A percentile compares a stretch with the other conserved stretches of the same genome.
These are phyloP conservation scores for Tetradesmus lagerheimii DNA, from an alignment of 139 green algal genomes.

Conservation along the genomic window DNA sequence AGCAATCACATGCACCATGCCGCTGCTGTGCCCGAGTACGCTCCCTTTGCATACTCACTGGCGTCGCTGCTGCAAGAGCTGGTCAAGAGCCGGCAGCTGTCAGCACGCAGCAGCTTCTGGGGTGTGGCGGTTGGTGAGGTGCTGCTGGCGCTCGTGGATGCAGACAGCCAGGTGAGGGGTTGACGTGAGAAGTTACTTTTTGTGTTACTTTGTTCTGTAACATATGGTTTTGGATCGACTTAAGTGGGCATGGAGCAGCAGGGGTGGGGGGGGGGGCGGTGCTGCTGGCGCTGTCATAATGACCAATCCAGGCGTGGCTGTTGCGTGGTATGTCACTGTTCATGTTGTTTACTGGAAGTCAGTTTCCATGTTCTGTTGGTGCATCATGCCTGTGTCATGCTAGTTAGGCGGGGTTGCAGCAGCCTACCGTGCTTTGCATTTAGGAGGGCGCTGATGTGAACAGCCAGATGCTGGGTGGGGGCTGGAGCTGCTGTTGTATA, in stretches of 20 bases:
- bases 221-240: too few relatives aligned
- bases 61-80: conserved; percentile 47
- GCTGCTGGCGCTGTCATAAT: background rate
- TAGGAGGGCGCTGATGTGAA: background rate
- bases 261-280: background rate
- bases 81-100: background rate
- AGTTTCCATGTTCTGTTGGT: too few relatives aligned
- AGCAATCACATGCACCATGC: conserved; percentile 10
- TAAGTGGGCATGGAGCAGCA: background rate
- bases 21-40: conserved; percentile 67
- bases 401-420: too few relatives aligned
- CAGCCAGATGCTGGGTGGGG: background rate
- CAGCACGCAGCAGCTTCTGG: conserved; percentile 30
- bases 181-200: background rate
- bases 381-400: too few relatives aligned
- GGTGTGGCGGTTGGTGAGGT: conserved; percentile 63
- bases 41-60: conserved; percentile 72
- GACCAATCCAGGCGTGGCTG: too few relatives aligned
- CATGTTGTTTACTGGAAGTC: too few relatives aligned
- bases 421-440: too few relatives aligned
- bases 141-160: conserved; percentile 66
- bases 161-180: conserved; percentile 57
- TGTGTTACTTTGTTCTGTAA: background rate
- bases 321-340: too few relatives aligned
- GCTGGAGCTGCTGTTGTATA: too few relatives aligned